phyloP scores from a whole-genome alignment of 352 stramenopile species.

The Globisporangium echinulatum region DNA sequence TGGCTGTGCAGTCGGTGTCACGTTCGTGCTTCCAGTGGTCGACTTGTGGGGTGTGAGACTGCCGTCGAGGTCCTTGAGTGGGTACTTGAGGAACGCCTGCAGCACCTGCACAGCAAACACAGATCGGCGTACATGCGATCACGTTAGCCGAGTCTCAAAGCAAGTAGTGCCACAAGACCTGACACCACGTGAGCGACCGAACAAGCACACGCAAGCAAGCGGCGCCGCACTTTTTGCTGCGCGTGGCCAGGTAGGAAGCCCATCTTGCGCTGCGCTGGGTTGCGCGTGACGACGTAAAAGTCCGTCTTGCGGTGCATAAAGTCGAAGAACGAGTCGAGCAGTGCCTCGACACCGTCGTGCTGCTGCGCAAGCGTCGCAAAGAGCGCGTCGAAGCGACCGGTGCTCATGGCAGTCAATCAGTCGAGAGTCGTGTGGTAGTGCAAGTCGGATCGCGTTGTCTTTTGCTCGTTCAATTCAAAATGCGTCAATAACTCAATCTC shows the following conservation, averaged over 20 bases:
- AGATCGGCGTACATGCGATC: too few species aligned
- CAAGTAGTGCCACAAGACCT: too few species aligned
- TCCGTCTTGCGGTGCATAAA: slow-evolving; percentile 98
- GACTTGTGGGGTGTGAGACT: neutral
- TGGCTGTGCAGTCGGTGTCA: neutral
- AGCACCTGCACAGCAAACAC: slow-evolving; percentile 29
- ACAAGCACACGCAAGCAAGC: slow-evolving; percentile 4
- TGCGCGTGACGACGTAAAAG: slow-evolving; percentile 88
- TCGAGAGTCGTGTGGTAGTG: too few species aligned
- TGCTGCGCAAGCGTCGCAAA: slow-evolving; percentile 94
- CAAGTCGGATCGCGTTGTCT: too few species aligned
- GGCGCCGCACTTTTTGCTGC: slow-evolving; percentile 34
- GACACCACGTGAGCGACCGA: too few species aligned
- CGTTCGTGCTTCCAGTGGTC: neutral
- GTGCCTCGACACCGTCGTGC: slow-evolving; percentile 91
- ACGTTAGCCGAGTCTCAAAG: too few species aligned
- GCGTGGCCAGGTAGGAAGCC: slow-evolving; percentile 58
- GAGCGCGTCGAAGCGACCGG: slow-evolving; percentile 61
- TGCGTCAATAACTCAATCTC: neutral
- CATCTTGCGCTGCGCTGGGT: slow-evolving; percentile 44
- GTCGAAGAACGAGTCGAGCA: slow-evolving; percentile 96
- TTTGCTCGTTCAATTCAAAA: neutral
- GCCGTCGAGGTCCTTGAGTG: slow-evolving; percentile 45
- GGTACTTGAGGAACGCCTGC: slow-evolving; percentile 57
- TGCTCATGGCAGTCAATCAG: slow-evolving; percentile 18